Evolutionary conservation across 352 stramenopile species (phyloP).

Genomic region (Globisporangium spinosum): DNA sequence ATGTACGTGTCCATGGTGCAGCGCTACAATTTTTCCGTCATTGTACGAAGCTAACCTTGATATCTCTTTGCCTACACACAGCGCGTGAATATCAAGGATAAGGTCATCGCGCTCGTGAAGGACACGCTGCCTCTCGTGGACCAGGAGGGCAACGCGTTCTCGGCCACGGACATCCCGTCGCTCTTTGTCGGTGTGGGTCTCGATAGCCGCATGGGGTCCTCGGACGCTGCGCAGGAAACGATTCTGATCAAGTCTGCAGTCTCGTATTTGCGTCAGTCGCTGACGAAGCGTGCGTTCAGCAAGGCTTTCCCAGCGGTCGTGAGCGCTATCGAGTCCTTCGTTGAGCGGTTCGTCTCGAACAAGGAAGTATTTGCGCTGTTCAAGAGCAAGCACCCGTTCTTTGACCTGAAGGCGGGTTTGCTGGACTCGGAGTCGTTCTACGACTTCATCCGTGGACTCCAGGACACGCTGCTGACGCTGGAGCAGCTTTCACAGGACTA

Average conservation of each 20-base stretch:
- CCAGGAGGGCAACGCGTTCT: constrained; percentile 24
- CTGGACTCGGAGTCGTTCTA: constrained; percentile 47
- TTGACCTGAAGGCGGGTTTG: constrained; percentile 31
- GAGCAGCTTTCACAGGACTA: constrained; percentile 59
- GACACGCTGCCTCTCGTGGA: constrained; percentile 45
- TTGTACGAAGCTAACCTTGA: background rate
- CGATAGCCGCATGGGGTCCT: constrained; percentile 41
- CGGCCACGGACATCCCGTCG: constrained; percentile 44
- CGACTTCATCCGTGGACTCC: constrained; percentile 52
- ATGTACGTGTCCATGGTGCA: constrained; percentile 22
- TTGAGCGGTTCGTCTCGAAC: constrained; percentile 36
- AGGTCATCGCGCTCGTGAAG: constrained; percentile 59
- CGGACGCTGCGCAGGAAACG: constrained; percentile 43
- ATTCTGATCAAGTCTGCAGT: constrained; percentile 53
- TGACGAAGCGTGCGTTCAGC: constrained; percentile 49
- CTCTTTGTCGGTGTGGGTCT: constrained; percentile 51
- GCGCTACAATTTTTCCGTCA: background rate
- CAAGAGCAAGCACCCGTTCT: constrained; percentile 46
- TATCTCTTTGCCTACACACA: constrained; percentile 10
- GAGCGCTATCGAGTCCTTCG: constrained; percentile 47
- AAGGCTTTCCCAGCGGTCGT: constrained; percentile 55
- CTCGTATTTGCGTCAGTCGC: constrained; percentile 46
- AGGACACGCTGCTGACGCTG: constrained; percentile 39
- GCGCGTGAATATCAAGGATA: constrained; percentile 67
- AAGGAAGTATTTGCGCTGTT: constrained; percentile 33